Evolutionary conservation across 371 early-diverging fungal genomes (phyloP), one percentile per base, ranked within the genome.

Genomic region (Haplosporangium sp.): DNA sequence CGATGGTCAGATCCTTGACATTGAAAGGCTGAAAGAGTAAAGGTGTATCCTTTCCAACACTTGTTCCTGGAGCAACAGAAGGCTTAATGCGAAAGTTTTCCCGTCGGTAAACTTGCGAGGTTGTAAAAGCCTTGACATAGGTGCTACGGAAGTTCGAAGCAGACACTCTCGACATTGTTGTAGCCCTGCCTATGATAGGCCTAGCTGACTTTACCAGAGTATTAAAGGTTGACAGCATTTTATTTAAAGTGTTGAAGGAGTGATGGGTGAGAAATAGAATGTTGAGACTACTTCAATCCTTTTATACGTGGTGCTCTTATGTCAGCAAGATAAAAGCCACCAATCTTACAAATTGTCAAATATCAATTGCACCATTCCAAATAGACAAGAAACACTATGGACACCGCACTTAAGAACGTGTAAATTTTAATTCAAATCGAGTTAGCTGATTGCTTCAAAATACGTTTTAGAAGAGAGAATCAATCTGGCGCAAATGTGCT

Each of bases 11-110:
- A 20, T 83, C 83, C 64, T 91, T 88, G 58, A 94, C 63, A 8
- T 70, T 86, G 40, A 91, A 76, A 3, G 96, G 94, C 55, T 86
- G 85, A 79, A 95, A 96, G 4, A 94, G 84, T 19, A 74, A 38
- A 2, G 79, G 83, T 39, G 61, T 44, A 3, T 61, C 55, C 34
- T 55, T 55, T 27, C 34, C 55, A 5, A 20, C 10, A 34, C 55
- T 55, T 4, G 55, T 55, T 1, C 55, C 55, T 37, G 59, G 45
- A 38, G 52, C n/a, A 40, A 60, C 38, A 17, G 38, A 13, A 60
- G 55, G 55, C 55, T 55, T 55, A 34, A 55, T 55, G 13, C 34
- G 34, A 13, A 55, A 55, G 19, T 20, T 3, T 15, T 55, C 55
- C 7, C 34, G 55, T 19, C 15, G 2, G 27, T 27, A 34, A 13